Evolutionary conservation across 208 protist genomes (phyloP), one percentile per base, ranked within the genome.

Genomic region (Trypanosoma brucei): DNA sequence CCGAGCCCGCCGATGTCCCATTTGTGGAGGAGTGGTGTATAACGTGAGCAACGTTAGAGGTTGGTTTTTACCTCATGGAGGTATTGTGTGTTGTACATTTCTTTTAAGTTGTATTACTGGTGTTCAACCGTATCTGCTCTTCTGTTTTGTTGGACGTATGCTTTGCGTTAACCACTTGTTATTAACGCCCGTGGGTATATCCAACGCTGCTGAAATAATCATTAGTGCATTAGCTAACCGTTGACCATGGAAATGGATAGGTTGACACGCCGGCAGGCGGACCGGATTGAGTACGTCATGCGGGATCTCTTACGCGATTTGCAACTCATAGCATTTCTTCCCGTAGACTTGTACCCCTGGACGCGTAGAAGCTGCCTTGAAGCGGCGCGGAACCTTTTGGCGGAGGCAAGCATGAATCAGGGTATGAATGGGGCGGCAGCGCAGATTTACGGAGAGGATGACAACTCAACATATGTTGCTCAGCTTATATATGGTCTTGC

Each of bases 171-270:
- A 22, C 22, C 22, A 22, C 22, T 22, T 22, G 22, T 22, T 22
- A 22, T 22, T 22, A 22, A 22, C 22, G 22, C 22, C 22, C 22
- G 22, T 22, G 44, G 9, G 7, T 22, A 22, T 55, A 9, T 55
- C 51, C 30, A 9, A 9, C 51, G 13, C 9, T 55, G 7, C 30
- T 33, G 11, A 55, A 33, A 55, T 7, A 22, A 9, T 9, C 30
- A 55, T 14, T 48, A 14, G 8, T 48, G 9, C 44, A 48, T n/a
- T 48, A n/a, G 44, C 44, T 48, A 33, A 34, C 2, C 30, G 30
- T 38, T 4, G 49, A 49, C 2, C 38, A 91, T 93, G 85, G 84
- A 95, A 33, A 92, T 95, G 79, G 86, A 95, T 68, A 79, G 72
- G 33, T 65, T 91, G 54, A 95, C 89, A 53, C 76, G 86, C 40